Evolutionary conservation across 495 filamentous ascomycete species (phyloP).

Genomic region (Penicillium cinerascens): DNA sequence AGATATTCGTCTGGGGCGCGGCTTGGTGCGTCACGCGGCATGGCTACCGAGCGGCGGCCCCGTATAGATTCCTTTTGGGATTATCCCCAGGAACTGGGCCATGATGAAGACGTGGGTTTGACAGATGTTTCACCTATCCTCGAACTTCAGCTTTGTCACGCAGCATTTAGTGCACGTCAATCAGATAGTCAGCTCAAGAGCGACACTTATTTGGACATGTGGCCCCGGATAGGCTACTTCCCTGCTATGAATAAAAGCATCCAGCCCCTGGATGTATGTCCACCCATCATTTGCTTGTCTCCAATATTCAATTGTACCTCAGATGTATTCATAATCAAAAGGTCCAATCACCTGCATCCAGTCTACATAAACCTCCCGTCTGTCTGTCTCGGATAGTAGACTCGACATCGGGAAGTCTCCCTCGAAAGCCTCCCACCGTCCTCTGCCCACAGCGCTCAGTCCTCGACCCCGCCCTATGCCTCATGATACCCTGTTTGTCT

Average conservation of each 20-base stretch:
- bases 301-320: neutral
- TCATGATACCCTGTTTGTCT: slow-evolving; percentile 8
- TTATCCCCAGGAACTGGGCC: neutral
- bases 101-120: neutral
- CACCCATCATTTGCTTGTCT: neutral
- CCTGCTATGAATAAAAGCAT: neutral
- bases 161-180: neutral
- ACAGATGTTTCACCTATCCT: neutral
- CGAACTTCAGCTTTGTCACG: neutral
- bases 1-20: slow-evolving; percentile 3
- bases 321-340: neutral
- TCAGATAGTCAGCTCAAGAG: neutral
- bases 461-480: slow-evolving; percentile 12
- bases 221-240: neutral
- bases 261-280: neutral
- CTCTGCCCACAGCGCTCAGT: slow-evolving; percentile 8
- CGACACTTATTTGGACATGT: neutral
- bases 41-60: neutral
- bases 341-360: slow-evolving; percentile 10
- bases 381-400: slow-evolving; percentile 29
- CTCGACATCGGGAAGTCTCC: slow-evolving; percentile 12
- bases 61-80: neutral
- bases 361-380: slow-evolving; percentile 13
- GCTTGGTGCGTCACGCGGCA: slow-evolving; percentile 16
- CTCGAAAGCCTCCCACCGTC: slow-evolving; percentile 9